phyloP scores from a whole-genome alignment of 352 stramenopile genomes.

The Phytophthora vignae region DNA sequence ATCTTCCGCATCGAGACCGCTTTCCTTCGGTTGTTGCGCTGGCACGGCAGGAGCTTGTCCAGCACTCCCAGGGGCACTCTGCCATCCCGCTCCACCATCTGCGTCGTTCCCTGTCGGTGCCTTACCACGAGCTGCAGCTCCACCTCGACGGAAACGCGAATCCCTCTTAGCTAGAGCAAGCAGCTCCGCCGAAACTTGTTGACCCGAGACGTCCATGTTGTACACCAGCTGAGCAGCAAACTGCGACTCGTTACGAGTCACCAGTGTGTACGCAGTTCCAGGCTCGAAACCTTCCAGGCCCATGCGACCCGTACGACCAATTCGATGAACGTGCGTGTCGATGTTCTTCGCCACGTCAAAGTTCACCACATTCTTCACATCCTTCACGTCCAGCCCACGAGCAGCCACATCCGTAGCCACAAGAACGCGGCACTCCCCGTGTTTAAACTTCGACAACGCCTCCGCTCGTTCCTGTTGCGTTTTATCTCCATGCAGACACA shows the following conservation, averaged over 20 bases:
- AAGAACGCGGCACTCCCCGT: slow-evolving; percentile 67
- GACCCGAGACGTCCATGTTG: slow-evolving; percentile 85
- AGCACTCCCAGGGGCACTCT: not conserved
- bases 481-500: slow-evolving; percentile 86
- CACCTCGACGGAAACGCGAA: slow-evolving; percentile 56
- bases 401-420: slow-evolving; percentile 91
- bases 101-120: not conserved
- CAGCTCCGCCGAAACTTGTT: slow-evolving; percentile 62
- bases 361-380: slow-evolving; percentile 92
- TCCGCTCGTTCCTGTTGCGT: slow-evolving; percentile 77
- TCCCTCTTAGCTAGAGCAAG: slow-evolving; percentile 64
- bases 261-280: slow-evolving; percentile 84
- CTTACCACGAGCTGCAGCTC: slow-evolving; percentile 3
- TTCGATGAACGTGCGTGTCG: slow-evolving; percentile 91
- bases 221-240: slow-evolving; percentile 85
- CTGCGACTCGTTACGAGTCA: slow-evolving; percentile 74
- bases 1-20: slow-evolving; percentile 52
- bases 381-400: slow-evolving; percentile 89
- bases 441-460: slow-evolving; percentile 72
- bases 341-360: slow-evolving; percentile 94
- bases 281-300: slow-evolving; percentile 78
- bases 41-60: not conserved
- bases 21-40: not conserved
- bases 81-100: not conserved
- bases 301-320: slow-evolving; percentile 90